These are phyloP conservation scores for Lyophyllum atratum DNA, from an alignment of 768 basidiomycete species.

Conservation along the genomic window DNA sequence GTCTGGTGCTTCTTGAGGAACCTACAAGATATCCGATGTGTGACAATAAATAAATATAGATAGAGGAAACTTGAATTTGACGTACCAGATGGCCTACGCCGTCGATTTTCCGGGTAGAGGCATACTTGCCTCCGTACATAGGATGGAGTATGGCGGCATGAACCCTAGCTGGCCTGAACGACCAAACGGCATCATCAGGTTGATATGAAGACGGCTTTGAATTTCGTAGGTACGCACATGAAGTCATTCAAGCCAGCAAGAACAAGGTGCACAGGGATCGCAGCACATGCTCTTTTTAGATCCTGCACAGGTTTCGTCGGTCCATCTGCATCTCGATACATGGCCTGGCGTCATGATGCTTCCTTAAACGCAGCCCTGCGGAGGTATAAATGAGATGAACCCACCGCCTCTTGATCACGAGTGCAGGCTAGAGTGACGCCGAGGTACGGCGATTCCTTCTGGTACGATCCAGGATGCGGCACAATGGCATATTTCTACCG, in stretches of 20 bases:
- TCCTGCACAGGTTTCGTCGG: conserved; percentile 52
- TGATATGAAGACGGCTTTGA: background rate
- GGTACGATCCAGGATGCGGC: conserved; percentile 25
- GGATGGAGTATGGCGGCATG: conserved; percentile 32
- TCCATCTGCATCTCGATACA: conserved; percentile 64
- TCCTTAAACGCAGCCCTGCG: background rate
- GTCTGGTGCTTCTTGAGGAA: conserved; percentile 26
- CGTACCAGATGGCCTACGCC: conserved; percentile 31
- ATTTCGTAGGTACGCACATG: conserved; percentile 42
- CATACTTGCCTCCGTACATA: conserved; percentile 26
- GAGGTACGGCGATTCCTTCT: conserved; percentile 31
- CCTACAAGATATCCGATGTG: conserved; percentile 6
- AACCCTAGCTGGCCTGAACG: conserved; percentile 28
- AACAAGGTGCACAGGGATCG: conserved; percentile 53
- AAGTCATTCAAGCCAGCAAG: conserved; percentile 54
- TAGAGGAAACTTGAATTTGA: background rate
- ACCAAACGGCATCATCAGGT: background rate
- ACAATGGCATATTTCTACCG: conserved; percentile 9
- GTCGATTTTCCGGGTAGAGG: conserved; percentile 24
- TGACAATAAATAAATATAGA: background rate
- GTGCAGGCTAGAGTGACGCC: conserved; percentile 58
- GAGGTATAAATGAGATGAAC: conserved; percentile 20
- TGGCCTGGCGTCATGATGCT: conserved; percentile 39
- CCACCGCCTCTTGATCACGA: conserved; percentile 62
- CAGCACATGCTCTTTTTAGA: conserved; percentile 39